Evolutionary conservation across 768 basidiomycete species (phyloP), one percentile per base, ranked within the genome.

Genomic region (Leccinellum luteum): DNA sequence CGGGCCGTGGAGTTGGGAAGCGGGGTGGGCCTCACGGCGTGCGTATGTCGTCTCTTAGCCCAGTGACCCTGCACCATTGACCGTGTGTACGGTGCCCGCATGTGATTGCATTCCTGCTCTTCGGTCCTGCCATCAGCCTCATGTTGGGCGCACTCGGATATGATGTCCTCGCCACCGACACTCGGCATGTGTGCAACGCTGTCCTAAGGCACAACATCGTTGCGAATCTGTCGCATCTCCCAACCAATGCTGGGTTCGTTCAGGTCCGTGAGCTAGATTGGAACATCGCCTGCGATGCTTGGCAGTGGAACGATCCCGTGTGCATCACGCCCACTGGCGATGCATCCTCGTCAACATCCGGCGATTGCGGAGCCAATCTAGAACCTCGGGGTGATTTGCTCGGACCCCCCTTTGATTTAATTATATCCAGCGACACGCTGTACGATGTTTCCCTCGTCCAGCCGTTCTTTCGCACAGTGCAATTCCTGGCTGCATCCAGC

Each of bases 341-440:
- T 53, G 51, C 38, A 41, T 41, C 38, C 38, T 41, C n/a, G n/a
- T 41, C 38, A n/a, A 41, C 60, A 15, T 53, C 60, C 45, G 60
- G 65, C 32, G 35, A 48, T n/a, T 3, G 50, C 44, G 56, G 59
- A 63, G n/a, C 59, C 65, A 23, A 54, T 31, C 51, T 58, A 63
- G 59, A 55, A 30, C 12, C 15, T 14, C 35, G 10, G 9, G 4
- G 30, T 17, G 49, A 61, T 35, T 44, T 64, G 44, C 75, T 84
- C 14, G 62, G 63, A 17, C 82, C 85, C 8, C 85, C 85, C 1
- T 89, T 87, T 75, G 86, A 92, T 71, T 77, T 93, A 63, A 85
- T 97, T 61, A 70, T 89, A 52, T 84, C 91, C 12, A 86, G 93
- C 52, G 94, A 96, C 72, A 95, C 94, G 0, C 74, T 94, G 38